phyloP scores from a whole-genome alignment of 2,329 filamentous ascomycete species.

The Colletotrichum sp. region DNA sequence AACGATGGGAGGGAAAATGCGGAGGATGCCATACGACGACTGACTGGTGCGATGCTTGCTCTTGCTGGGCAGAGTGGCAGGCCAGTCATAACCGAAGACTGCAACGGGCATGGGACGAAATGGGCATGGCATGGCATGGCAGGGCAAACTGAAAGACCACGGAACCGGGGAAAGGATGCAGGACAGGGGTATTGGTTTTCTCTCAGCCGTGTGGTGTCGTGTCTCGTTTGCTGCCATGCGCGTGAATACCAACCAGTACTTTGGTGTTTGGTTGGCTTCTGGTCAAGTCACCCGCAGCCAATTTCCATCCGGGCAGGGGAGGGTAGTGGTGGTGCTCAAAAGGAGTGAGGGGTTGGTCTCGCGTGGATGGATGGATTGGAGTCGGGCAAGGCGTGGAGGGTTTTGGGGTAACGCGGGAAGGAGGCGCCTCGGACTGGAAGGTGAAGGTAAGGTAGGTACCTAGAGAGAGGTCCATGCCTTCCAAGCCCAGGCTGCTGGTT shows the following conservation, averaged over 20 bases:
- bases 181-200: not conserved
- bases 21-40: slow-evolving; percentile 3
- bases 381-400: not conserved
- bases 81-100: slow-evolving; percentile 8
- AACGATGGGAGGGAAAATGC: not conserved
- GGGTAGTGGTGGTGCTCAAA: not conserved
- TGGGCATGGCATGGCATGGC: slow-evolving; percentile 15
- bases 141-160: not conserved
- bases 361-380: not conserved
- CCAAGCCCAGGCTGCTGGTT: not conserved
- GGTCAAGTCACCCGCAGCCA: not conserved
- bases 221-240: not conserved
- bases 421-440: not conserved
- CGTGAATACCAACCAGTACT: not conserved
- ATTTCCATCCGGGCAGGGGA: not conserved
- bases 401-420: no score
- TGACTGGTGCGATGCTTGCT: not conserved
- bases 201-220: not conserved
- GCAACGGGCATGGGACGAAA: slow-evolving; percentile 18
- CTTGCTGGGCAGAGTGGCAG: not conserved
- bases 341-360: not conserved
- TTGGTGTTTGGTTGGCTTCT: not conserved
- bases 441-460: not conserved
- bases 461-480: not conserved
- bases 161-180: not conserved